Evolutionary conservation across 495 filamentous ascomycete genomes (phyloP).

Genomic region (Cenococcum geophilum): DNA sequence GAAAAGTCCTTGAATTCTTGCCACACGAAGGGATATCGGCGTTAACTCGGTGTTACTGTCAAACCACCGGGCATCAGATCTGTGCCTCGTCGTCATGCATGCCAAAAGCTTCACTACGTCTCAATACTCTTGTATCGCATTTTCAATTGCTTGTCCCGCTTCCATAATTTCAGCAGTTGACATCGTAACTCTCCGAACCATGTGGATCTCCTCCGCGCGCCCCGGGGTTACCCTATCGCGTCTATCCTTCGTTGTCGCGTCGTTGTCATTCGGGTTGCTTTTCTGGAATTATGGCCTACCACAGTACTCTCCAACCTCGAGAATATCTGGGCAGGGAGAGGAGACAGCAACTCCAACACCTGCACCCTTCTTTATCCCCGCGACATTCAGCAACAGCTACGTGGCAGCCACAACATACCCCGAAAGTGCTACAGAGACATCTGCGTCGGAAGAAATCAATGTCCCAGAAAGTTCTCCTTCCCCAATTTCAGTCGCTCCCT

Average conservation of each 20-base stretch:
- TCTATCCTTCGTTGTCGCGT: not conserved
- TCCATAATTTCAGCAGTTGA: not conserved
- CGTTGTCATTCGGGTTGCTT: not conserved
- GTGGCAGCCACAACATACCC: not conserved
- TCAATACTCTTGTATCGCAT: not conserved
- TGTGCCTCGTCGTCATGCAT: too few species aligned
- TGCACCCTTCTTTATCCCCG: not conserved
- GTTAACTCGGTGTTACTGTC: too few species aligned
- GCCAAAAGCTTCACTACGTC: too few species aligned
- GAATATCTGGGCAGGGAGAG: not conserved
- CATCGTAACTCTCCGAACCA: not conserved
- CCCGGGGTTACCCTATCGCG: not conserved
- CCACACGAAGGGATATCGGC: too few species aligned
- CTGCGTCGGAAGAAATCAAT: not conserved
- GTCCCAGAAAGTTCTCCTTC: not conserved
- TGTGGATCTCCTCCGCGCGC: constrained; percentile 1
- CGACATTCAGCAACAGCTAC: not conserved
- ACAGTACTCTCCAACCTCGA: not conserved
- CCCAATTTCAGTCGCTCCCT: not conserved
- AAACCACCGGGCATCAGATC: too few species aligned
- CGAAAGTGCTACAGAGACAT: not conserved
- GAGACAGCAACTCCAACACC: not conserved
- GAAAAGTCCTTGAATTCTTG: too few species aligned
- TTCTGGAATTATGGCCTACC: constrained; percentile 2
- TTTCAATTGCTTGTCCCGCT: not conserved